Evolutionary conservation across 306 rosid genomes (phyloP), one percentile per base, ranked within the genome.

Genomic region (Betula pendula): DNA sequence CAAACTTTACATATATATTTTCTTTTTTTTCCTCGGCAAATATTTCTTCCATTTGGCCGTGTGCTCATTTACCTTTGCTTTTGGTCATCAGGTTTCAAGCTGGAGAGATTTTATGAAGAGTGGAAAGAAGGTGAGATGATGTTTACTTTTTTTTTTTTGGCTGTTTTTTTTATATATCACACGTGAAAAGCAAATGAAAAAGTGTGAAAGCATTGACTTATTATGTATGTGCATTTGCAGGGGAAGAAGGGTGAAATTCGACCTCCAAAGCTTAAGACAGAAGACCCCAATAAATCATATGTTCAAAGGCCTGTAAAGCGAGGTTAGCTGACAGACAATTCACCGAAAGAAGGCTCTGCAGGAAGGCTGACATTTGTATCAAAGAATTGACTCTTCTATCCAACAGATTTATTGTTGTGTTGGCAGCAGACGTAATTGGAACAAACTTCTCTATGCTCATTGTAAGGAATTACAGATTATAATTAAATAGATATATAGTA

Each of bases 21-120:
- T 78, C 16, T 50, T 35, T 42, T 78, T 16, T 29, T 69, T 35
- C 13, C 44, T 65, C 5, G 2, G 29, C 70, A 33, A 35, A 17
- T 35, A 65, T 17, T 40, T 65, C 14, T 50, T 4, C 17, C 27
- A 1, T 47, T 67, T 38, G 45, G 20, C 66, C 19, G n/a, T 55
- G n/a, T 66, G 15, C 10, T 69, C 8, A 53, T 74, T 55, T 38
- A 51, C 66, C 48, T 31, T 63, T 42, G 19, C 45, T 33, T 35
- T 79, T 80, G 17, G 58, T 81, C 51, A 33, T 87, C 92, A 96
- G 99, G 99, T 96, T 76, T 96, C 98, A 67, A 96, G 99, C 84
- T 92, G 99, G 99, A 91, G 99, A 81, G 98, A 96, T 87, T 96
- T 96, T 84, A 91, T 89, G 98, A 96, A 89, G 87, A 87, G 91